Conservation (phyloP, 2,329 filamentous ascomycete species). For the Beauveria australis region DNA sequence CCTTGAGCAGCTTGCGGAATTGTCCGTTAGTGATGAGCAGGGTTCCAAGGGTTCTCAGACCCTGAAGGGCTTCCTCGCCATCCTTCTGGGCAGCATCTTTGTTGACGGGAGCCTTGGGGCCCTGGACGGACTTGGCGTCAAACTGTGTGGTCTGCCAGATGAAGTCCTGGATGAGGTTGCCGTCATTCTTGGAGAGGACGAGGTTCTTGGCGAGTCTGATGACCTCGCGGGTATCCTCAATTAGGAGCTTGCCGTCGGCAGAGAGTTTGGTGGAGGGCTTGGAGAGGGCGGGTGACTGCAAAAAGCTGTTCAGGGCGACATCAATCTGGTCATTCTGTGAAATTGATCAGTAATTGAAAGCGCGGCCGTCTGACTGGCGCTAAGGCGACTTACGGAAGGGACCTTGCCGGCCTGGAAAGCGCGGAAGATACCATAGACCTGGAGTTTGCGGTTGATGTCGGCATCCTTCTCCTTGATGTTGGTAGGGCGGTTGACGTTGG, state of each 20-base stretch:
- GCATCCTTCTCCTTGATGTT: constrained; percentile 70
- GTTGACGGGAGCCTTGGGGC: constrained; percentile 59
- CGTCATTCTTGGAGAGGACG: constrained; percentile 87
- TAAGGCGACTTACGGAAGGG: constrained; percentile 59
- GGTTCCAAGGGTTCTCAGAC: constrained; percentile 78
- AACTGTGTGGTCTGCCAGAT: constrained; percentile 87
- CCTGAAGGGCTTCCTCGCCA: constrained; percentile 73
- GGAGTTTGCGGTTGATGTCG: constrained; percentile 88
- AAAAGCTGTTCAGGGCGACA: constrained; percentile 81
- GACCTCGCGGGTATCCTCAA: constrained; percentile 69
- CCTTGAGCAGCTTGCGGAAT: constrained; percentile 73
- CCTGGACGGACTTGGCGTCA: constrained; percentile 50
- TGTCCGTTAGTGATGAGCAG: constrained; percentile 93
- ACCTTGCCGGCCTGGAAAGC: constrained; percentile 87
- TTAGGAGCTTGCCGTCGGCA: constrained; percentile 68
- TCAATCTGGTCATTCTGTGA: constrained; percentile 87
- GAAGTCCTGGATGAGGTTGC: constrained; percentile 91
- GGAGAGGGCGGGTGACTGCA: constrained; percentile 61
- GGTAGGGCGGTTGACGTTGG: constrained; percentile 63
- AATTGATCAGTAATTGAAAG: constrained; percentile 11
- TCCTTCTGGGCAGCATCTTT: constrained; percentile 77
- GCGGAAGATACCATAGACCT: constrained; percentile 81
- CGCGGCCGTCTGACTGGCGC: not conserved
- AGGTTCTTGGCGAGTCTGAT: constrained; percentile 79
- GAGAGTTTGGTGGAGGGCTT: constrained; percentile 72